Conservation (phyloP, 1,284 basidiomycete genomes). For the Ganoderma meredithae region DNA sequence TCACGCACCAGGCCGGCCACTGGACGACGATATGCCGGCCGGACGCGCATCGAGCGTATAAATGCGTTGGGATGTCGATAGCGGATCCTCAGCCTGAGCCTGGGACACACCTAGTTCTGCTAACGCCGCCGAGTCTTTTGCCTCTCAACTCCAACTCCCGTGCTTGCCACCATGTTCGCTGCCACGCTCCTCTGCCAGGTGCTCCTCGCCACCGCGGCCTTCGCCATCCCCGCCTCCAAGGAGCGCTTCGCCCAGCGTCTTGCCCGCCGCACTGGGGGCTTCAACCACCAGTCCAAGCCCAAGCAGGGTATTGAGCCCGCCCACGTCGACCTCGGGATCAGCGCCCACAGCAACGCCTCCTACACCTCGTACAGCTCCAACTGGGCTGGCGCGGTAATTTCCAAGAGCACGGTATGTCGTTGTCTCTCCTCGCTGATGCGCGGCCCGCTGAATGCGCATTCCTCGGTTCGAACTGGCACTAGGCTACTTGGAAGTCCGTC, state of each 20-base stretch:
- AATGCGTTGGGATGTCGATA: background rate
- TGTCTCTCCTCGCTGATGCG: background rate
- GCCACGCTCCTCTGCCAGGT: slow-evolving; percentile 31
- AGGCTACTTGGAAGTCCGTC: slow-evolving; percentile 40
- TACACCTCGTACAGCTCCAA: slow-evolving; percentile 37
- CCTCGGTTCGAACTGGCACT: background rate
- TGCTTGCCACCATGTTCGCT: slow-evolving; percentile 27
- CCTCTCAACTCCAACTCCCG: slow-evolving; percentile 21
- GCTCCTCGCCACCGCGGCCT: slow-evolving; percentile 33
- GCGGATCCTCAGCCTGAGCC: background rate
- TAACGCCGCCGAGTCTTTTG: slow-evolving; percentile 22
- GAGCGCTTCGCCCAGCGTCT: slow-evolving; percentile 31
- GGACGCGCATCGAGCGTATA: background rate
- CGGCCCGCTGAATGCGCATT: background rate
- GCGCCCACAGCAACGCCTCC: slow-evolving; percentile 24
- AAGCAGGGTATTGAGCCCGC: slow-evolving; percentile 6
- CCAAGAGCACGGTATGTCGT: slow-evolving; percentile 29
- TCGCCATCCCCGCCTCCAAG: slow-evolving; percentile 30
- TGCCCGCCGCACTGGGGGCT: slow-evolving; percentile 26
- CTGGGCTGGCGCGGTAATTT: slow-evolving; percentile 39
- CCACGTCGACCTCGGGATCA: slow-evolving; percentile 1
- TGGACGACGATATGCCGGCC: background rate
- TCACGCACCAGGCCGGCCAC: too few species aligned
- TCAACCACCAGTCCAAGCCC: slow-evolving; percentile 30
- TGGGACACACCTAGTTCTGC: slow-evolving; percentile 21